Evolutionary conservation across 495 filamentous ascomycete genomes (phyloP).

Genomic region (Pyrenopolyporus hunteri): DNA sequence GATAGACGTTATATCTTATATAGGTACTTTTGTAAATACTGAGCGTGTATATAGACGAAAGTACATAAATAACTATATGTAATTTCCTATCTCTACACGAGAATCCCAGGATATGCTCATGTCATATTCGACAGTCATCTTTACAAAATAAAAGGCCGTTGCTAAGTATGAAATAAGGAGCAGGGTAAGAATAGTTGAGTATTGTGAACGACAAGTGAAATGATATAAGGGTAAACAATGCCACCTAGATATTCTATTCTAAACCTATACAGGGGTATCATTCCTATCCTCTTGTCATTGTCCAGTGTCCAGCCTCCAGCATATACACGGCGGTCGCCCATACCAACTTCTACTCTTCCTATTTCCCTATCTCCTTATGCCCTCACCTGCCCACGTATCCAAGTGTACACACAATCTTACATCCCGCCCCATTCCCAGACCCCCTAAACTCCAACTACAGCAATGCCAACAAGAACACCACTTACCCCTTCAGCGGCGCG

Average conservation of each 20-base stretch:
- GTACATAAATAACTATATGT: no score
- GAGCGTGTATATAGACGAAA: background rate
- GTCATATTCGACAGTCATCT: no score
- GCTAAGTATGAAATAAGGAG: no score
- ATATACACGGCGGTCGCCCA: background rate
- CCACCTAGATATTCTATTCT: constrained; percentile 15
- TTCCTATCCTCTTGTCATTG: constrained; percentile 6
- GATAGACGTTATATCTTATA: background rate
- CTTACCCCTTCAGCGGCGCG: constrained; percentile 26
- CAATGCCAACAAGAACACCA: no score
- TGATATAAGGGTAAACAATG: background rate
- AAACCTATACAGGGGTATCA: constrained; percentile 33
- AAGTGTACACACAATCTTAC: constrained; percentile 6
- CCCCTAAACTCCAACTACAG: no score
- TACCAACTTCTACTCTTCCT: background rate
- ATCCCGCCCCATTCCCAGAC: no score
- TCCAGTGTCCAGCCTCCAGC: background rate
- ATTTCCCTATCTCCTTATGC: background rate
- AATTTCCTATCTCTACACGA: no score
- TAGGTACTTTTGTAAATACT: background rate
- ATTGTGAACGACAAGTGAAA: no score
- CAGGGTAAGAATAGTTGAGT: no score
- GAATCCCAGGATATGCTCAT: no score
- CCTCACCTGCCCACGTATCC: no score
- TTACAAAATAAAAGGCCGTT: no score